Evolutionary conservation across 2,329 filamentous ascomycete genomes (phyloP).

Genomic region (Emmonsia crescens): DNA sequence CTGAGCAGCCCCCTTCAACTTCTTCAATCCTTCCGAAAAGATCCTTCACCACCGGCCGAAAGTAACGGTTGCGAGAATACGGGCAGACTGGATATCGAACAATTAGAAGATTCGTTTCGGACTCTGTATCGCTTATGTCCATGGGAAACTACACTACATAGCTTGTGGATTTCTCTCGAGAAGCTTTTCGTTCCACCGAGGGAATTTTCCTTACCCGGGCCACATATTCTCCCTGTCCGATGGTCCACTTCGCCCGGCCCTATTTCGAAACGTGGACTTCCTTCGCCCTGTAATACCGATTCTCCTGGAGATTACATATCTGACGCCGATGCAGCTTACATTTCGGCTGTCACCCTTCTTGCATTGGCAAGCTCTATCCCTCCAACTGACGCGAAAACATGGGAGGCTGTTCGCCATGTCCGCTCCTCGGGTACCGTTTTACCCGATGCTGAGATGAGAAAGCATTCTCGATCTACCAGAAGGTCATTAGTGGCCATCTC

Average conservation of each 20-base stretch:
- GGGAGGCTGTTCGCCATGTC: constrained; percentile 34
- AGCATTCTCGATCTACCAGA: constrained; percentile 20
- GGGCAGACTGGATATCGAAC: constrained; percentile 14
- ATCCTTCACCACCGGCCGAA: constrained; percentile 3
- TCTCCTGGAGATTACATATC: constrained; percentile 23
- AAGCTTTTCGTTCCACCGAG: constrained; percentile 30
- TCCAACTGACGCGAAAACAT: constrained; percentile 25
- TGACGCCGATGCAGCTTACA: constrained; percentile 30
- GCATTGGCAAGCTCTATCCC: constrained; percentile 29
- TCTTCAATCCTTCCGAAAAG: constrained; percentile 29
- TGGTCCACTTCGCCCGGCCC: constrained; percentile 17
- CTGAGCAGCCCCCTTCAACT: constrained; percentile 32
- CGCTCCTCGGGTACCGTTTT: constrained; percentile 30
- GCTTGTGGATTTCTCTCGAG: constrained; percentile 32
- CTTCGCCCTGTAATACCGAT: neutral
- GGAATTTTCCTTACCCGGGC: constrained; percentile 20
- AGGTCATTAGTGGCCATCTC: constrained; percentile 24
- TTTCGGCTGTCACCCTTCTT: constrained; percentile 29
- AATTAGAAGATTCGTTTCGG: constrained; percentile 25
- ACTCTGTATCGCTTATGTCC: constrained; percentile 29
- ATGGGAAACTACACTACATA: constrained; percentile 32
- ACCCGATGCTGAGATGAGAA: constrained; percentile 28
- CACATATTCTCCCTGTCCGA: constrained; percentile 14
- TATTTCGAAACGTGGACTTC: constrained; percentile 1
- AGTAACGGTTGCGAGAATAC: constrained; percentile 5